Percentiles rank a stretch among this genome's conserved stretches.
Evolutionary conservation across 1,284 basidiomycete genomes (phyloP).

Genomic region (Puccinia novopanici): DNA sequence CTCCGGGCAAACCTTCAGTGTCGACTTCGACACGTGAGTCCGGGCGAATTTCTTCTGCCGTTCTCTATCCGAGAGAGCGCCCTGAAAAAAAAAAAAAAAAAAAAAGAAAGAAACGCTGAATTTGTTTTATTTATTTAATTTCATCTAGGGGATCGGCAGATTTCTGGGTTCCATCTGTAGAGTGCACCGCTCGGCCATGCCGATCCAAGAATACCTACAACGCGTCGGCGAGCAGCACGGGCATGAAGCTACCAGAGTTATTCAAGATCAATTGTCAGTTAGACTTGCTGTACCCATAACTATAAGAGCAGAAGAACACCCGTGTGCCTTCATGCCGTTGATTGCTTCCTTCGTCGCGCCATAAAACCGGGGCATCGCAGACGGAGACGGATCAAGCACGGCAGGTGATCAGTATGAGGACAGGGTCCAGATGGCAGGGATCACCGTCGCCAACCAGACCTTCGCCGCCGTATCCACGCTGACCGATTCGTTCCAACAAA

Average conservation of each 20-base stretch:
- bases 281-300: background rate
- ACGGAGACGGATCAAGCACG: slow-evolving; percentile 47
- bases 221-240: slow-evolving; percentile 19
- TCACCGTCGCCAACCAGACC: slow-evolving; percentile 31
- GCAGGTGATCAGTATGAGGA: slow-evolving; percentile 26
- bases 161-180: slow-evolving; percentile 34
- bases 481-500: slow-evolving; percentile 14
- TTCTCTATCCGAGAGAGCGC: background rate
- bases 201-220: slow-evolving; percentile 36
- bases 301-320: background rate
- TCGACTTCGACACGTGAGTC: slow-evolving; percentile 49
- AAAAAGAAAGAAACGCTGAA: background rate
- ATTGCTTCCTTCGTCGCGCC: background rate
- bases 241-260: background rate
- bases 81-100: too few relatives aligned
- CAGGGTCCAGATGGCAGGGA: slow-evolving; percentile 22
- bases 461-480: slow-evolving; percentile 37
- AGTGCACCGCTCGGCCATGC: slow-evolving; percentile 31
- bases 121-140: background rate
- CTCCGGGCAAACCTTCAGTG: slow-evolving; percentile 35
- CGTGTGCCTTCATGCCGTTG: background rate
- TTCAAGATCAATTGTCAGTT: slow-evolving; percentile 38
- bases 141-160: slow-evolving; percentile 36
- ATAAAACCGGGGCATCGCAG: background rate
- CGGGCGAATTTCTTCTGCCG: background rate